These are phyloP conservation scores for Saturnispora halmiae DNA, from an alignment of 805 yeast genomes.

Conservation along the genomic window DNA sequence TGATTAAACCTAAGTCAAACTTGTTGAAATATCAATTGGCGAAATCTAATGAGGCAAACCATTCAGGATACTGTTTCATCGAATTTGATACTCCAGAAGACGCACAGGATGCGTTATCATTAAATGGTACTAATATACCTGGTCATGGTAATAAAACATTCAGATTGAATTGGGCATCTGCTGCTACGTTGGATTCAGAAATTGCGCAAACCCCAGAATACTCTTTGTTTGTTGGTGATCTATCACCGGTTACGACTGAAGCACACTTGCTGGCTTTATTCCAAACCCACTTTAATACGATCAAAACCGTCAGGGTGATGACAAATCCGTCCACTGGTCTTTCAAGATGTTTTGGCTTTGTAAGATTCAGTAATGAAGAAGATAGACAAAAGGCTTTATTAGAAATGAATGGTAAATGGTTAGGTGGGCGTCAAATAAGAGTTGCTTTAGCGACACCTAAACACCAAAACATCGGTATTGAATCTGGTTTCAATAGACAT, in stretches of 20 bases:
- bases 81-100: slow-evolving; percentile 62
- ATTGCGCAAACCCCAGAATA: slow-evolving; percentile 67
- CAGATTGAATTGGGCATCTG: slow-evolving; percentile 77
- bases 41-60: slow-evolving; percentile 22
- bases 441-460: slow-evolving; percentile 78
- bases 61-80: slow-evolving; percentile 66
- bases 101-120: slow-evolving; percentile 57
- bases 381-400: slow-evolving; percentile 60
- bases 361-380: slow-evolving; percentile 59
- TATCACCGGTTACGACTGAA: slow-evolving; percentile 70
- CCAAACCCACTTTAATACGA: slow-evolving; percentile 55
- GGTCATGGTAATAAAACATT: slow-evolving; percentile 50
- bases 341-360: slow-evolving; percentile 75
- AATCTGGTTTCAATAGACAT: too few relatives aligned
- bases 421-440: slow-evolving; percentile 67
- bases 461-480: slow-evolving; percentile 27
- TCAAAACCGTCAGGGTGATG: slow-evolving; percentile 77
- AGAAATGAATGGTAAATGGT: slow-evolving; percentile 75
- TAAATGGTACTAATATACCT: slow-evolving; percentile 60
- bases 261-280: slow-evolving; percentile 67
- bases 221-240: slow-evolving; percentile 76
- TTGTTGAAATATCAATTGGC: slow-evolving; percentile 30
- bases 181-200: slow-evolving; percentile 66
- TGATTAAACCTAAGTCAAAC: slow-evolving; percentile 42
- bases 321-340: slow-evolving; percentile 75